These are phyloP conservation scores for Earliella scabrosa DNA, from an alignment of 1,284 basidiomycete genomes.

Conservation along the genomic window DNA sequence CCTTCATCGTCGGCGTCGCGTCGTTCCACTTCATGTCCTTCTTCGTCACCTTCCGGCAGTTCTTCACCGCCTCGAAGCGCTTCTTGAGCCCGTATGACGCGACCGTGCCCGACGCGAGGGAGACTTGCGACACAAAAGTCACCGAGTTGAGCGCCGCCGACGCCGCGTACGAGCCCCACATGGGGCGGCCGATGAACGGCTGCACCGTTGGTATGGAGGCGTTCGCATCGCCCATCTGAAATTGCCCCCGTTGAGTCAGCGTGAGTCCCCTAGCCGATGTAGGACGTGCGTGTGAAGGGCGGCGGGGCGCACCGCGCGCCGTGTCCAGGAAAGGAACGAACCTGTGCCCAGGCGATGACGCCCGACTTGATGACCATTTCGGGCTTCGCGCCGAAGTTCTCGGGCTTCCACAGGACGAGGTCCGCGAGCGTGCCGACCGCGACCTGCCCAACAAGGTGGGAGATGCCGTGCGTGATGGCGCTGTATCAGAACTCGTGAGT, in stretches of 20 bases:
- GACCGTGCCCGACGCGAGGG: slow-evolving; percentile 67
- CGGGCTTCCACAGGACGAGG: slow-evolving; percentile 93
- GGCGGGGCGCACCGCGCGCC: background rate
- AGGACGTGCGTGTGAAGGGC: background rate
- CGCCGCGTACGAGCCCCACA: slow-evolving; percentile 84
- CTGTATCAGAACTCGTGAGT: slow-evolving; percentile 43
- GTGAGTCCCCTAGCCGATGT: slow-evolving; percentile 1
- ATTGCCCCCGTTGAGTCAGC: slow-evolving; percentile 1
- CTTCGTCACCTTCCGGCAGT: slow-evolving; percentile 82
- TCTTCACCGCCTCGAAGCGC: slow-evolving; percentile 74
- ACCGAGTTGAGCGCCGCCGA: slow-evolving; percentile 85
- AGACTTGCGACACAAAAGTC: slow-evolving; percentile 83
- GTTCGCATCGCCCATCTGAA: slow-evolving; percentile 91
- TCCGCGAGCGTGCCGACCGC: slow-evolving; percentile 88
- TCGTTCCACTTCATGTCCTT: slow-evolving; percentile 95
- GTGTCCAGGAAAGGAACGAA: slow-evolving; percentile 36
- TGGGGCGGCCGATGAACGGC: slow-evolving; percentile 83
- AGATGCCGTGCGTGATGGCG: slow-evolving; percentile 93
- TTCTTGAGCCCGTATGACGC: slow-evolving; percentile 79
- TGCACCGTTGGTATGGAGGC: slow-evolving; percentile 94
- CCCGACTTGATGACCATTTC: slow-evolving; percentile 96
- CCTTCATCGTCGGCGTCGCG: slow-evolving; percentile 79
- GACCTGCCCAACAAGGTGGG: slow-evolving; percentile 87
- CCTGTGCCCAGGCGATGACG: slow-evolving; percentile 89
- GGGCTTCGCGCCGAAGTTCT: slow-evolving; percentile 90